Conservation (phyloP, 1,139 yeast species). For the Geotrichum aggregatum region DNA sequence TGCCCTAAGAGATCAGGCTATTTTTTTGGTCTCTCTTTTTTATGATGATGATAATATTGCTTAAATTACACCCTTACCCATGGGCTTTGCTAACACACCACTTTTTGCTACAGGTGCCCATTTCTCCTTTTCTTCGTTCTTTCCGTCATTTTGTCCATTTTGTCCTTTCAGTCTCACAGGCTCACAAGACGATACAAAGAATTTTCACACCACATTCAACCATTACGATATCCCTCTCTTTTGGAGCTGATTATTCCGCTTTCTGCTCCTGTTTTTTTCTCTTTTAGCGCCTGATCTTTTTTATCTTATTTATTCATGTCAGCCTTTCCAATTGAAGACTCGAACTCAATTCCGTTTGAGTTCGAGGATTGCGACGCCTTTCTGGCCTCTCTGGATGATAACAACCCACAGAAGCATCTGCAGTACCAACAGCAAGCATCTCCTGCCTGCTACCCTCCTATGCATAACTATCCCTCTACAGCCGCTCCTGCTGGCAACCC, state of each 20-base stretch:
- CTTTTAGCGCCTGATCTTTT: neutral
- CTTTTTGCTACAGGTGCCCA: neutral
- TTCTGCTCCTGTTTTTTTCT: neutral
- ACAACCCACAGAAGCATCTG: constrained; percentile 9
- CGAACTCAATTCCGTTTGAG: constrained; percentile 25
- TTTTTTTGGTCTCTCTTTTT: neutral
- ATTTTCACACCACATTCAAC: neutral
- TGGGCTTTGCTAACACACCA: neutral
- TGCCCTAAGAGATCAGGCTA: too few species aligned
- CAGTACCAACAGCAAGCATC: constrained; percentile 2
- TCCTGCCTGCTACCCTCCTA: neutral
- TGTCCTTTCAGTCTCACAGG: too few species aligned
- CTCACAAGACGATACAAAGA: too few species aligned
- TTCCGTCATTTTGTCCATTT: neutral
- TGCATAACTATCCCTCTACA: neutral
- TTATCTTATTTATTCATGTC: neutral
- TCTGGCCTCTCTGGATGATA: constrained; percentile 26
- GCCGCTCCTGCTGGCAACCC: constrained; percentile 3
- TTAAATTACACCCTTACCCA: neutral
- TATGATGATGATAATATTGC: neutral
- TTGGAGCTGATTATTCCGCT: neutral
- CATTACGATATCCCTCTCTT: neutral
- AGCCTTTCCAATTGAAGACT: constrained; percentile 20
- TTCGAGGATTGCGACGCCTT: constrained; percentile 31
- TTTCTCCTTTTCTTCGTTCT: neutral